phyloP scores from a whole-genome alignment of 1,284 basidiomycete genomes.

The Leccinum subfulvum region DNA sequence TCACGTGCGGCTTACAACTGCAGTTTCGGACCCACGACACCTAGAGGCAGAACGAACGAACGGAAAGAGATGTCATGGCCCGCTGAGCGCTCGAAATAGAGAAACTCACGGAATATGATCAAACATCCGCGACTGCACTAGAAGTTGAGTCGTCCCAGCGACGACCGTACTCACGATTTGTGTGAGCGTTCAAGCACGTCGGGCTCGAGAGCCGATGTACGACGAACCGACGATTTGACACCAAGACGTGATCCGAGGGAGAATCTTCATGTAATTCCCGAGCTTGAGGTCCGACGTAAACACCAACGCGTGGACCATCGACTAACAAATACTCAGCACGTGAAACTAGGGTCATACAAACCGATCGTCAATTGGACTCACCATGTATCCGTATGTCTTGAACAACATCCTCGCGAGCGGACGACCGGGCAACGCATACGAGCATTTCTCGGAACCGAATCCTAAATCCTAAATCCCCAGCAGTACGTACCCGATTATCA shows the following conservation, averaged over 20 bases:
- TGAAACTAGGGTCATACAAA: background rate
- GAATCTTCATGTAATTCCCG: constrained; percentile 53
- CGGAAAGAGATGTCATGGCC: background rate
- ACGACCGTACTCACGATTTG: constrained; percentile 42
- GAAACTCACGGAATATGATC: constrained; percentile 27
- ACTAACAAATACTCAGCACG: constrained; percentile 13
- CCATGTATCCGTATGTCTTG: constrained; percentile 39
- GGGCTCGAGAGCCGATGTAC: background rate
- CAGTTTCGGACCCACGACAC: constrained; percentile 33
- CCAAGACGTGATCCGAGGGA: constrained; percentile 45
- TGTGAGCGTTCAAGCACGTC: background rate
- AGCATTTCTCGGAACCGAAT: too few species aligned
- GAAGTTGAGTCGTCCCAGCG: constrained; percentile 40
- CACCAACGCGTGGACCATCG: constrained; percentile 38
- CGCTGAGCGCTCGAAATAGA: too few species aligned
- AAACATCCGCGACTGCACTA: constrained; percentile 50
- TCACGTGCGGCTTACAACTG: constrained; percentile 31
- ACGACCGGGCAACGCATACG: constrained; percentile 37
- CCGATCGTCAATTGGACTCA: constrained; percentile 23
- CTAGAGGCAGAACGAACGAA: background rate
- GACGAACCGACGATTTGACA: constrained; percentile 31
- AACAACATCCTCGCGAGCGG: constrained; percentile 44
- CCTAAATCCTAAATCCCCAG: constrained; percentile 4
- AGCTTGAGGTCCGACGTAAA: constrained; percentile 48
- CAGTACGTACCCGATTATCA: constrained; percentile 43